Evolutionary conservation across 2,329 filamentous ascomycete genomes (phyloP).

Genomic region (Phialemoniopsis sp.): DNA sequence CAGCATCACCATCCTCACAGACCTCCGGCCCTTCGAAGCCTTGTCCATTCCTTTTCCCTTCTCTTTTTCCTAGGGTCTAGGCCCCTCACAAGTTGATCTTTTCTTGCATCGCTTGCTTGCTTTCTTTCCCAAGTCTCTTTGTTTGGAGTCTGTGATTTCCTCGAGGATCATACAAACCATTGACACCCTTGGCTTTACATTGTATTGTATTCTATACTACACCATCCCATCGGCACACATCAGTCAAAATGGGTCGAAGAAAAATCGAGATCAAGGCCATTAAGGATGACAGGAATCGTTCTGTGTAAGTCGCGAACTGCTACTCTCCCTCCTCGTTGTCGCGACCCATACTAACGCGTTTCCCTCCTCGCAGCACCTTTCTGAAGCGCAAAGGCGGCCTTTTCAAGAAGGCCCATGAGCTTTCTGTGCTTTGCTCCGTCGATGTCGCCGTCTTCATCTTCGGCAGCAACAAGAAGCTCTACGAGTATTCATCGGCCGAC

Average conservation of each 20-base stretch:
- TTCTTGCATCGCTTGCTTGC: too few species aligned
- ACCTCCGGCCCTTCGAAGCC: too few species aligned
- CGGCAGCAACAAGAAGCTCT: constrained; percentile 97
- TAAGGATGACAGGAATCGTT: constrained; percentile 96
- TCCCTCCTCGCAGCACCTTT: constrained; percentile 69
- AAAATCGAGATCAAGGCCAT: constrained; percentile 99
- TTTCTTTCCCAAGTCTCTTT: too few species aligned
- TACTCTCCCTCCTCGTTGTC: constrained; percentile 1
- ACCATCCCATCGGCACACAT: constrained; percentile 3
- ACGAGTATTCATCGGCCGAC: constrained; percentile 92
- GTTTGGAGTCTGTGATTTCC: too few species aligned
- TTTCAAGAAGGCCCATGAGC: constrained; percentile 99
- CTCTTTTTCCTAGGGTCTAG: too few species aligned
- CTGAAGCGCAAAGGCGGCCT: constrained; percentile 97
- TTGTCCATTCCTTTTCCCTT: too few species aligned
- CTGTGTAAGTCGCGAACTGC: constrained; percentile 65
- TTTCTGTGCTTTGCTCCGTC: constrained; percentile 95
- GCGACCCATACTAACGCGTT: constrained; percentile 13
- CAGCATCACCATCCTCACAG: too few species aligned
- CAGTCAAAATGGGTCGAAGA: constrained; percentile 77
- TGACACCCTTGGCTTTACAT: not conserved
- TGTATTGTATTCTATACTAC: constrained; percentile 1
- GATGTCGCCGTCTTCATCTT: constrained; percentile 99
- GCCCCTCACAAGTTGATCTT: too few species aligned
- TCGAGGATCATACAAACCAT: too few species aligned